Evolutionary conservation across 2,329 filamentous ascomycete species (phyloP).

Genomic region (Alternaria burnsii): DNA sequence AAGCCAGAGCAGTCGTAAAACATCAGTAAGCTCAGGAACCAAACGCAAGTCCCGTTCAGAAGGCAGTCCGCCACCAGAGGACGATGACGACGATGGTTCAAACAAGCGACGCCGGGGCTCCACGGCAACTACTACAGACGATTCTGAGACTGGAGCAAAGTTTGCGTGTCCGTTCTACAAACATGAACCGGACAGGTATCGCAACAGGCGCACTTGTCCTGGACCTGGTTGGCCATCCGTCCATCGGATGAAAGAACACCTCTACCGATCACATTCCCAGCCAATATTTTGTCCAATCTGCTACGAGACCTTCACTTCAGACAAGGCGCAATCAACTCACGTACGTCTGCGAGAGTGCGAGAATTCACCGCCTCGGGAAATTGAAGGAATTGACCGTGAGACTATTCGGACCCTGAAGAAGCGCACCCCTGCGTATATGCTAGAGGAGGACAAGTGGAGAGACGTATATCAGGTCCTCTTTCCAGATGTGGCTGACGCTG

Average conservation of each 20-base stretch:
- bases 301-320: conserved; percentile 47
- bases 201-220: conserved; percentile 48
- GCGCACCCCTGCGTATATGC: conserved; percentile 39
- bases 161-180: conserved; percentile 56
- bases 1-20: conserved; percentile 22
- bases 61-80: conserved; percentile 28
- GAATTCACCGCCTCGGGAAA: conserved; percentile 29
- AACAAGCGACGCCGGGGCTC: conserved; percentile 40
- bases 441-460: conserved; percentile 52
- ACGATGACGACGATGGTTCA: conserved; percentile 33
- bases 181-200: conserved; percentile 50
- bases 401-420: conserved; percentile 49
- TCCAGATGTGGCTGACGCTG: conserved; percentile 36
- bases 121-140: conserved; percentile 31
- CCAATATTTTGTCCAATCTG: conserved; percentile 52
- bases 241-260: conserved; percentile 55
- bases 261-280: conserved; percentile 52
- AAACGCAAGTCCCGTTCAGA: conserved; percentile 38
- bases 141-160: conserved; percentile 35
- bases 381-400: conserved; percentile 52
- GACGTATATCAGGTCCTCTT: conserved; percentile 53
- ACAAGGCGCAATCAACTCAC: conserved; percentile 45
- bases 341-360: conserved; percentile 38
- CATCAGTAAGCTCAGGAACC: conserved; percentile 23
- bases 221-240: conserved; percentile 52